Evolutionary conservation across 768 basidiomycete genomes (phyloP).

Genomic region (Trichaptum fuscoviolaceum): DNA sequence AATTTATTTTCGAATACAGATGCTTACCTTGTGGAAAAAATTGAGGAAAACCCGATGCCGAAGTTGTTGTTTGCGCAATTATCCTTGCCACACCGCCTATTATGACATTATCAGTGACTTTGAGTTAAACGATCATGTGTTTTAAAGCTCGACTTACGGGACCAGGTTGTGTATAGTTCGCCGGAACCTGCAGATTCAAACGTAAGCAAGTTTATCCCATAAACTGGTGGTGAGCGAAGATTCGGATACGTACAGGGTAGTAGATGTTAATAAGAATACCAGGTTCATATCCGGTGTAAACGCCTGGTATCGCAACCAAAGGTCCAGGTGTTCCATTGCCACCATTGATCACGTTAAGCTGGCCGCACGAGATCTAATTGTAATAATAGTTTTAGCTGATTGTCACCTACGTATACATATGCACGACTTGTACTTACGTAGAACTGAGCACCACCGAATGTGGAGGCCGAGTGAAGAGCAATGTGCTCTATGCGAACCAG

Average conservation of each 20-base stretch:
- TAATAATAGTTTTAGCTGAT: background rate
- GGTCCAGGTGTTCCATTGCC: conserved; percentile 28
- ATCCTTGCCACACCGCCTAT: conserved; percentile 2
- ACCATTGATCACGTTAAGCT: conserved; percentile 28
- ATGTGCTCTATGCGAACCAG: conserved; percentile 29
- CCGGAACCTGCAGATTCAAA: conserved; percentile 11
- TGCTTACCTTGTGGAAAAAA: background rate
- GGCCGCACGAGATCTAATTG: conserved; percentile 21
- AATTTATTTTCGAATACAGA: background rate
- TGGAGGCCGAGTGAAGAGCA: conserved; percentile 22
- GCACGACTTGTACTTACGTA: conserved; percentile 17
- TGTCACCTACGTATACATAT: background rate
- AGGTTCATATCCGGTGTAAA: conserved; percentile 29
- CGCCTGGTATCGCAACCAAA: conserved; percentile 28
- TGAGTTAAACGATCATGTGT: conserved; percentile 41
- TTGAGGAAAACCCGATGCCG: background rate
- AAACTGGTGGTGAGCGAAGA: background rate
- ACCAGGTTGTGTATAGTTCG: conserved; percentile 28
- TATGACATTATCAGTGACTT: background rate
- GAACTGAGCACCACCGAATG: conserved; percentile 25
- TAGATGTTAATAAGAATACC: conserved; percentile 19
- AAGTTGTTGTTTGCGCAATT: background rate
- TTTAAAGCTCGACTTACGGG: conserved; percentile 27
- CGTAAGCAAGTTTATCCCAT: background rate
- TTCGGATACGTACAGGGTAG: background rate